Conservation (phyloP, 352 stramenopile genomes). For the Globisporangium sylvaticum region DNA sequence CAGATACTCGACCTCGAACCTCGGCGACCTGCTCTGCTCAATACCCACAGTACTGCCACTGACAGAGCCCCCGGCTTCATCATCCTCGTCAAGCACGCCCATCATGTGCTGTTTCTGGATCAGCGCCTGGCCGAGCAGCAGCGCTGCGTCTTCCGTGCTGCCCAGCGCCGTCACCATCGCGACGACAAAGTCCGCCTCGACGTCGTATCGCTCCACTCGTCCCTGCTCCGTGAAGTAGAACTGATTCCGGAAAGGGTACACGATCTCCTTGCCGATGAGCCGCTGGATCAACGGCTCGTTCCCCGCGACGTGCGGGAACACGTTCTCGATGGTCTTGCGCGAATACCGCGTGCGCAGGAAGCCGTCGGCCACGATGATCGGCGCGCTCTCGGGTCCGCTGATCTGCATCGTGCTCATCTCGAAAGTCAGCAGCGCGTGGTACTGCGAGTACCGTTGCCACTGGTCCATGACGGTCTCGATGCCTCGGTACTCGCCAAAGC, state of each 20-base stretch:
- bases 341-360: slow-evolving; percentile 39
- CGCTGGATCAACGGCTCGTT: slow-evolving; percentile 35
- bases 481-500: slow-evolving; percentile 15
- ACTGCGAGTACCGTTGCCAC: slow-evolving; percentile 18
- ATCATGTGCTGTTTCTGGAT: slow-evolving; percentile 23
- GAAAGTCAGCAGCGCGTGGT: slow-evolving; percentile 12
- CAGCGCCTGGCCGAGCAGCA: slow-evolving; percentile 31
- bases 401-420: slow-evolving; percentile 11
- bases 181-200: slow-evolving; percentile 31
- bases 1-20: background rate
- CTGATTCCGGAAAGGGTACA: slow-evolving; percentile 31
- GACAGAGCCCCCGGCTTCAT: background rate
- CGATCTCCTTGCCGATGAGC: slow-evolving; percentile 37
- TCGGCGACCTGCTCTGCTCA: background rate
- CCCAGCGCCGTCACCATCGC: slow-evolving; percentile 35
- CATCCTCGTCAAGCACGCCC: slow-evolving; percentile 9
- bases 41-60: background rate
- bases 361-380: slow-evolving; percentile 24
- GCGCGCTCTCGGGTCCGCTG: slow-evolving; percentile 14
- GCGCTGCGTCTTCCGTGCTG: slow-evolving; percentile 25
- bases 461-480: slow-evolving; percentile 16
- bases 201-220: slow-evolving; percentile 25
- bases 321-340: slow-evolving; percentile 32
- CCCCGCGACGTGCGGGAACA: slow-evolving; percentile 36
- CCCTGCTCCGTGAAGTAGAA: slow-evolving; percentile 33